Evolutionary conservation across 345 rosid species (phyloP), one percentile per base, ranked within the genome.

Genomic region (Corchorus olitorius): DNA sequence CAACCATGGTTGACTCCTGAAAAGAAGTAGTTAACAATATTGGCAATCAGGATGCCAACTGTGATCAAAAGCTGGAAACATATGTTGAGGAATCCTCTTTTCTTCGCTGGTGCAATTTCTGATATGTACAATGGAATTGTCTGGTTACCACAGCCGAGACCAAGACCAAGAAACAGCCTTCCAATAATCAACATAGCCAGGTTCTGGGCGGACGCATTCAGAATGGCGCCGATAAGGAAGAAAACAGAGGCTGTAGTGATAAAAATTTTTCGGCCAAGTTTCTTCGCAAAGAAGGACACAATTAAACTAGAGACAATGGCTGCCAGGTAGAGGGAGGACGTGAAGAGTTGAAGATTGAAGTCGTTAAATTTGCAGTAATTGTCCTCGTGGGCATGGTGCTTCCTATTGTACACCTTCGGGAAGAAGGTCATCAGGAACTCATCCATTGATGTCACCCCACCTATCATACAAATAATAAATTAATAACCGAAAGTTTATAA

Each of bases 81-180:
- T 7, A 89, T 82, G 81, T 86, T 92, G 17, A 92, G 83, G 22
- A 83, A 86, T 82, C 97, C 97, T 78, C 58, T n/a, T n/a, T n/a
- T n/a, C n/a, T n/a, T n/a, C n/a, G n/a, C n/a, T 0, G 94, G 97
- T 8, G 94, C 89, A n/a, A 92, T 88, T 83, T 92, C 97, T 9
- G 97, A 90, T 80, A 92, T 89, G 75, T 89, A 90, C 79, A 92
- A 72, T 17, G 97, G 97, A 8, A 92, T 91, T 3, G 92, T 85
- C 94, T 86, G 93, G 72, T 92, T 92, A 43, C 90, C 92, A 17
- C 90, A 90, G 60, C 94, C 97, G 17, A 91, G 85, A 4, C 95
- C 93, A 0, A 46, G 76, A 0, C 95, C 95, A 0, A 92, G 89
- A 35, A 74, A 75, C 61, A 92, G 41, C 84, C 94, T 84, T 45